phyloP scores from a whole-genome alignment of 768 basidiomycete genomes.

The Boletus sensibilis region DNA sequence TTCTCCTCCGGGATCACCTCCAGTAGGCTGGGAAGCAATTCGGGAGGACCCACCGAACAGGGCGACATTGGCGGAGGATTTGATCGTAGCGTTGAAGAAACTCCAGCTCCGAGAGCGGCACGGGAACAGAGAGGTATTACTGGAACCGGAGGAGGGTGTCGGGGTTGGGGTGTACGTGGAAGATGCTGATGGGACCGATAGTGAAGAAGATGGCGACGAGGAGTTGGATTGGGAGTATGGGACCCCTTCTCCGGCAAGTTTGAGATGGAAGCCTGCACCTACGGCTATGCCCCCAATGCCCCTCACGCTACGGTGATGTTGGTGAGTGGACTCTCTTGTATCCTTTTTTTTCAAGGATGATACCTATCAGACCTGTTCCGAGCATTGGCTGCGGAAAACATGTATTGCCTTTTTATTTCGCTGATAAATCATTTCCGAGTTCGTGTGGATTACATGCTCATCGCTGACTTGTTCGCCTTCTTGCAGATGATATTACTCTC shows the following conservation, averaged over 20 bases:
- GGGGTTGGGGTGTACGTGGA: conserved; percentile 81
- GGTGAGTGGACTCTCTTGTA: conserved; percentile 24
- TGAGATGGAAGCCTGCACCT: conserved; percentile 50
- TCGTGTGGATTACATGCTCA: not conserved
- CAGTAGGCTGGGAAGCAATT: conserved; percentile 93
- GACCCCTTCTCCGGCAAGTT: conserved; percentile 42
- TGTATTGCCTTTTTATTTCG: conserved; percentile 63
- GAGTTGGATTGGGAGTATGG: conserved; percentile 61
- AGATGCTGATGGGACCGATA: conserved; percentile 52
- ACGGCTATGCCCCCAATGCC: conserved; percentile 58
- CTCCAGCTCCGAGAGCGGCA: conserved; percentile 56
- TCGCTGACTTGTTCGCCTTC: conserved; percentile 2
- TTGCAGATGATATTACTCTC: conserved; percentile 8
- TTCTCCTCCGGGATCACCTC: conserved; percentile 96
- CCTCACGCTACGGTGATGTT: conserved; percentile 19
- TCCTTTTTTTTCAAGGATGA: conserved; percentile 49
- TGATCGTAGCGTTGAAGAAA: conserved; percentile 73
- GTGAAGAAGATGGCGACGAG: conserved; percentile 29
- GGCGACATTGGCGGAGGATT: conserved; percentile 81
- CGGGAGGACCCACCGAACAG: conserved; percentile 88
- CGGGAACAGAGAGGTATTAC: conserved; percentile 50
- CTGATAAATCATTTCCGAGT: conserved; percentile 11
- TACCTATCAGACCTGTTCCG: conserved; percentile 78
- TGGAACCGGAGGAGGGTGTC: conserved; percentile 66
- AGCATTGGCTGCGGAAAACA: conserved; percentile 55